phyloP scores from a whole-genome alignment of 1,284 basidiomycete species.

The Ceratobasidium sp. region DNA sequence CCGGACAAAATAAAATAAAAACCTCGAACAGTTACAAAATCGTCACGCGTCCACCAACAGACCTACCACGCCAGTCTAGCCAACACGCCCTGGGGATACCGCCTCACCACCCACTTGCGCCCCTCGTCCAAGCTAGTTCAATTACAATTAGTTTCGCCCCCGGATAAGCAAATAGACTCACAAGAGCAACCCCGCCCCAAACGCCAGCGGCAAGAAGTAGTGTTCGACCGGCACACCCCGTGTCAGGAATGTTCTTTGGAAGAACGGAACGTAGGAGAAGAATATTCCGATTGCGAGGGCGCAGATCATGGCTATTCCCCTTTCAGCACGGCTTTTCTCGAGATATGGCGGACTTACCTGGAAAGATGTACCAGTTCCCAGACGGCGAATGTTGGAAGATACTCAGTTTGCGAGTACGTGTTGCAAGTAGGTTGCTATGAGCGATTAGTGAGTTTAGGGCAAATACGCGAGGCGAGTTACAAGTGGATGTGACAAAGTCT shows the following conservation, averaged over 20 bases:
- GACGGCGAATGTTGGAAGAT: conserved; percentile 57
- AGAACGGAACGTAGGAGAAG: conserved; percentile 62
- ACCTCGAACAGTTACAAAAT: not conserved
- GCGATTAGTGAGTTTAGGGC: conserved; percentile 33
- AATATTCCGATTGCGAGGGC: conserved; percentile 58
- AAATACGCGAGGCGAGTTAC: not conserved
- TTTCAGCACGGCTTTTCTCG: not conserved
- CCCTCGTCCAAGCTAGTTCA: conserved; percentile 51
- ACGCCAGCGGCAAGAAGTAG: conserved; percentile 57
- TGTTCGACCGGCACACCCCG: conserved; percentile 59
- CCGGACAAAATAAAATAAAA: not conserved
- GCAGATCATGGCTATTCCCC: conserved; percentile 50
- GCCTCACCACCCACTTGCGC: conserved; percentile 52
- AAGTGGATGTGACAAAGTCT: not conserved
- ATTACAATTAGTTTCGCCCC: conserved; percentile 48
- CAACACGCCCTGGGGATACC: conserved; percentile 49
- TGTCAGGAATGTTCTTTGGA: conserved; percentile 63
- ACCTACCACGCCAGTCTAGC: conserved; percentile 53
- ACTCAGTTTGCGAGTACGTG: conserved; percentile 59
- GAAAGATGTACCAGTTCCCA: conserved; percentile 55
- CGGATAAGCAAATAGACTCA: conserved; percentile 46
- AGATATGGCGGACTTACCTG: conserved; percentile 43
- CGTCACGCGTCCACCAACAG: not conserved
- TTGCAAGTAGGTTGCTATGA: conserved; percentile 56
- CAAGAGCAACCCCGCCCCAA: conserved; percentile 50